Conservation (phyloP, 2,329 filamentous ascomycete genomes). For the Fusarium concolor region DNA sequence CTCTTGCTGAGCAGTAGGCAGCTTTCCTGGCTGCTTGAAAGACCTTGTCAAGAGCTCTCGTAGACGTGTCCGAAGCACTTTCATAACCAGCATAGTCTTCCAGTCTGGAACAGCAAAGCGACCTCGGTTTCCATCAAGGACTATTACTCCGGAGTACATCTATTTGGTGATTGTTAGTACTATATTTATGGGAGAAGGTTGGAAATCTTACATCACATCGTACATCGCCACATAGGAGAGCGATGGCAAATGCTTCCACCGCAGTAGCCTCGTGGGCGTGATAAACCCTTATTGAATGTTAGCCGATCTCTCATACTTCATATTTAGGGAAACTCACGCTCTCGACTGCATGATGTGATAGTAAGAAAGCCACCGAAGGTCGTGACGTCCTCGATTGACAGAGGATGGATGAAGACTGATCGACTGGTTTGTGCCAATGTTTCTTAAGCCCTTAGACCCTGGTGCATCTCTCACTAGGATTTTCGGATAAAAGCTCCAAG, state of each 20-base stretch:
- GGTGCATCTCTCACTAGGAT: constrained; percentile 81
- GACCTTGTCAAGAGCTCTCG: constrained; percentile 78
- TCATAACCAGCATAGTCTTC: constrained; percentile 91
- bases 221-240: constrained; percentile 87
- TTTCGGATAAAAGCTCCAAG: constrained; percentile 96
- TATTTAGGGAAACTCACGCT: constrained; percentile 63
- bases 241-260: constrained; percentile 83
- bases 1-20: constrained; percentile 73
- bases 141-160: constrained; percentile 87
- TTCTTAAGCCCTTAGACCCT: constrained; percentile 81
- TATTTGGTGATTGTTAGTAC: constrained; percentile 50
- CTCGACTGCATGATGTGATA: constrained; percentile 98
- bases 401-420: constrained; percentile 89
- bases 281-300: constrained; percentile 68
- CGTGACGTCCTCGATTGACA: constrained; percentile 79
- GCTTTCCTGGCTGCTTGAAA: constrained; percentile 75
- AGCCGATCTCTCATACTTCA: constrained; percentile 9
- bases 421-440: constrained; percentile 90
- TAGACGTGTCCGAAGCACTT: constrained; percentile 78
- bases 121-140: constrained; percentile 87
- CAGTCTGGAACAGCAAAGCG: constrained; percentile 87
- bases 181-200: not conserved
- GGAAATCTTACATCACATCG: constrained; percentile 77
- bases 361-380: constrained; percentile 87
- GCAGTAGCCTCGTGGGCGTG: constrained; percentile 91